Conservation (phyloP, 2,329 filamentous ascomycete species). For the Phialocephala sp. region DNA sequence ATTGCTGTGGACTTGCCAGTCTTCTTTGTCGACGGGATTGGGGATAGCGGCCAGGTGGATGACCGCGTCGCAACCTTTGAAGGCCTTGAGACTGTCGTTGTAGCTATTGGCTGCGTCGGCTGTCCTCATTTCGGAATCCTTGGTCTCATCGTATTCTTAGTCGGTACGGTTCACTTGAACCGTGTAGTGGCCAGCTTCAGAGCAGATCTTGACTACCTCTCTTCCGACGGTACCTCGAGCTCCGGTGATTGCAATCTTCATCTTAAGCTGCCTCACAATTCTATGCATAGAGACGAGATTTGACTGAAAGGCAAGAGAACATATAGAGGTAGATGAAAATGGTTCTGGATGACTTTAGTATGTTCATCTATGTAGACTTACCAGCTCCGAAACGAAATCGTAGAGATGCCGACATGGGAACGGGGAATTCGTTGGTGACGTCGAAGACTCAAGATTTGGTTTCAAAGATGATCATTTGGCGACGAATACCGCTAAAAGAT, state of each 20-base stretch:
- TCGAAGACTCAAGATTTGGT: neutral
- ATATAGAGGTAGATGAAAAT: neutral
- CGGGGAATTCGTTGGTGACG: neutral
- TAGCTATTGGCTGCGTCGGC: constrained; percentile 12
- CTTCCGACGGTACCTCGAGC: constrained; percentile 5
- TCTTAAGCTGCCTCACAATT: constrained; percentile 2
- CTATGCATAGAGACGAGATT: neutral
- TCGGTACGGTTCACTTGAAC: constrained; percentile 10
- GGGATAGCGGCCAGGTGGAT: constrained; percentile 10
- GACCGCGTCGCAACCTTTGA: neutral
- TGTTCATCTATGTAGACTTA: too few species aligned
- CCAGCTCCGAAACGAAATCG: neutral
- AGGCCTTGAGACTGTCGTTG: constrained; percentile 10
- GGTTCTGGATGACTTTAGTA: neutral
- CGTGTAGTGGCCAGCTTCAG: neutral
- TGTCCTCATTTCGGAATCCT: constrained; percentile 13
- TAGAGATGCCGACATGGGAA: neutral
- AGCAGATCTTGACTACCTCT: neutral
- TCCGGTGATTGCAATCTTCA: constrained; percentile 14
- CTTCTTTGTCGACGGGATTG: constrained; percentile 7
- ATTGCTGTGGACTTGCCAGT: constrained; percentile 15
- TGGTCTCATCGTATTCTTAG: constrained; percentile 11
- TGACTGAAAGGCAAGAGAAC: neutral
- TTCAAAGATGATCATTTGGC: neutral
- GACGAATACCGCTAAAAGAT: too few species aligned